These are phyloP conservation scores for Kalmusia sp. DNA, from an alignment of 2,329 filamentous ascomycete species.

Conservation along the genomic window DNA sequence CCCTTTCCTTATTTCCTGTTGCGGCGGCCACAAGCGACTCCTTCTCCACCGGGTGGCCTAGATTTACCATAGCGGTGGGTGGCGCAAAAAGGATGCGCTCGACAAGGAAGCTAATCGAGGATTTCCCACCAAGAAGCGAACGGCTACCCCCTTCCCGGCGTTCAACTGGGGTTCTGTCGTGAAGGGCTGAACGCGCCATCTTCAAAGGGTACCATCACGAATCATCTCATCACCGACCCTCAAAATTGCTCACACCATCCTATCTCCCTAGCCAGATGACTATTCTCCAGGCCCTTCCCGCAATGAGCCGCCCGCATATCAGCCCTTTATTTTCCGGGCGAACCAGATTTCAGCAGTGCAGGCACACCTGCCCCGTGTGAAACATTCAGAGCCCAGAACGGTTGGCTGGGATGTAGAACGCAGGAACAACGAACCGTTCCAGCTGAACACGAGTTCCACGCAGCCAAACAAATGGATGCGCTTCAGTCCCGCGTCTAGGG, in stretches of 20 bases:
- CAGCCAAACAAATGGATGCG: background rate
- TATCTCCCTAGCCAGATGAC: too few relatives aligned
- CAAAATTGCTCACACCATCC: background rate
- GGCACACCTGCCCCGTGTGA: background rate
- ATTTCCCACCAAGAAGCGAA: background rate
- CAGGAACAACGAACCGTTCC: background rate
- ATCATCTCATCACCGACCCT: background rate
- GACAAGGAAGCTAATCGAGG: background rate
- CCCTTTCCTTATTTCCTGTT: too few relatives aligned
- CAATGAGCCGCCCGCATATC: too few relatives aligned
- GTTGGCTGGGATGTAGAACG: background rate
- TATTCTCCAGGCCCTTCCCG: too few relatives aligned
- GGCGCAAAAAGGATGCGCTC: slow-evolving; percentile 1
- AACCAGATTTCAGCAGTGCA: background rate
- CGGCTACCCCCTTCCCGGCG: slow-evolving; percentile 2
- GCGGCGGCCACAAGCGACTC: too few relatives aligned
- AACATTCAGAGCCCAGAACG: background rate
- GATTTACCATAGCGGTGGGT: background rate
- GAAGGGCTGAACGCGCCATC: slow-evolving; percentile 2
- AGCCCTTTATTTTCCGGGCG: background rate
- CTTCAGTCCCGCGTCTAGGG: background rate
- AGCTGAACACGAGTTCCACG: background rate
- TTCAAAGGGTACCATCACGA: background rate
- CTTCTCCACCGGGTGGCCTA: too few relatives aligned
- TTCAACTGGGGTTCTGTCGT: too few relatives aligned